Evolutionary conservation across 2,329 filamentous ascomycete genomes (phyloP).

Genomic region (Cercospora sp.): DNA sequence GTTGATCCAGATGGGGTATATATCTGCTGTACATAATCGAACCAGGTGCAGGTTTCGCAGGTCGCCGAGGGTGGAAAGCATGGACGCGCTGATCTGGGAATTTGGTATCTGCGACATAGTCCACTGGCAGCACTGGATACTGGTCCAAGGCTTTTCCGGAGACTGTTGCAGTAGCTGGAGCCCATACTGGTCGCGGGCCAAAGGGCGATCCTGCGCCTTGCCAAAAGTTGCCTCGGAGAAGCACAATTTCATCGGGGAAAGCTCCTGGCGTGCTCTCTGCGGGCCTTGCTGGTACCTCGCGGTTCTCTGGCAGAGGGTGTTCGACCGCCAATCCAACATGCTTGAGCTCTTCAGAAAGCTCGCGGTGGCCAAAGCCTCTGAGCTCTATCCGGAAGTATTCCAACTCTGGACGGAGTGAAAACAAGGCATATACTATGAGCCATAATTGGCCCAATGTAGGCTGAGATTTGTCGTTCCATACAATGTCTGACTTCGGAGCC

Average conservation of each 20-base stretch:
- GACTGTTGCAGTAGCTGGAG: constrained; percentile 26
- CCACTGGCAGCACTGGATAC: constrained; percentile 46
- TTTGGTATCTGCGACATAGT: constrained; percentile 50
- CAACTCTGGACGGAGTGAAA: constrained; percentile 45
- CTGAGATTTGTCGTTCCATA: constrained; percentile 41
- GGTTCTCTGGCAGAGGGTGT: constrained; percentile 42
- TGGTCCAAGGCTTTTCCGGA: constrained; percentile 31
- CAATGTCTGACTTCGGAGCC: constrained; percentile 45
- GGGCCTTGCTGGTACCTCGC: constrained; percentile 24
- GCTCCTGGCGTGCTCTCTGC: constrained; percentile 31
- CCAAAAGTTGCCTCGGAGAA: constrained; percentile 53
- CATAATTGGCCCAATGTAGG: constrained; percentile 50
- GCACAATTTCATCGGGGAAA: constrained; percentile 45
- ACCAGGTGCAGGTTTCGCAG: constrained; percentile 69
- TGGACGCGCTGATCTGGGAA: constrained; percentile 54
- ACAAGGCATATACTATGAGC: constrained; percentile 50
- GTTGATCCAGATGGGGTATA: constrained; percentile 72
- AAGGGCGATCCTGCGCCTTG: constrained; percentile 47
- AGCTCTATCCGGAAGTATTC: constrained; percentile 50
- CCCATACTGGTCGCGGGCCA: constrained; percentile 44
- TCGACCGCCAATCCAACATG: constrained; percentile 46
- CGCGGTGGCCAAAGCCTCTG: constrained; percentile 40
- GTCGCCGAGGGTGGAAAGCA: constrained; percentile 68
- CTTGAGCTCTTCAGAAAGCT: constrained; percentile 45
- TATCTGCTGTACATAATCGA: constrained; percentile 75